Conservation (phyloP, 495 filamentous ascomycete genomes). For the Recurvomyces mirabilis region DNA sequence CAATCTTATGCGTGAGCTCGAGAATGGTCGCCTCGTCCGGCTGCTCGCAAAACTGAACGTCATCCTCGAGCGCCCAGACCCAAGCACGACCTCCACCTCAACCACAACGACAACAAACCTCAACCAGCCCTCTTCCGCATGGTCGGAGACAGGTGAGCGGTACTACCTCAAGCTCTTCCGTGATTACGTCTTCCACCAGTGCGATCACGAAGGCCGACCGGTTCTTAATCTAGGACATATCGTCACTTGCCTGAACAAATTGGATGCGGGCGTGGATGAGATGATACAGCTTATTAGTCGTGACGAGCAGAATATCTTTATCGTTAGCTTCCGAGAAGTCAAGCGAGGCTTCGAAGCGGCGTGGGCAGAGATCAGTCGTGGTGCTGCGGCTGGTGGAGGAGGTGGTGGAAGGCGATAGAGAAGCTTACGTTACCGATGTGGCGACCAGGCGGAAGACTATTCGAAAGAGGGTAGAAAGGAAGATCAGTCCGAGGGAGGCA, state of each 20-base stretch:
- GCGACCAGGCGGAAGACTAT: no score
- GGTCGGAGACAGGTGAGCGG: constrained; percentile 84
- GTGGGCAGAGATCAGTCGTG: constrained; percentile 68
- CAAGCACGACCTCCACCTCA: constrained; percentile 2
- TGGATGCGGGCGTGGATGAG: constrained; percentile 85
- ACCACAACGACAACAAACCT: constrained; percentile 2
- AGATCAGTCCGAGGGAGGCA: no score
- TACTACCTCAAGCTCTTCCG: constrained; percentile 88
- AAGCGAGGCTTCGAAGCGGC: constrained; percentile 65
- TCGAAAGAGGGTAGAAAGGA: no score
- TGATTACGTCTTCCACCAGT: constrained; percentile 94
- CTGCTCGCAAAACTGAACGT: constrained; percentile 72
- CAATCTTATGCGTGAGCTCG: constrained; percentile 67
- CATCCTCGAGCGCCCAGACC: constrained; percentile 80
- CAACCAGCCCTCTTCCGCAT: constrained; percentile 30
- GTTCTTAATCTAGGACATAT: constrained; percentile 78
- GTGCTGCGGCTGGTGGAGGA: constrained; percentile 15
- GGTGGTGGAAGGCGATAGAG: no score
- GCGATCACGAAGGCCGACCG: constrained; percentile 69
- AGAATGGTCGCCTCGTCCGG: constrained; percentile 79
- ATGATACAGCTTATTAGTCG: constrained; percentile 73
- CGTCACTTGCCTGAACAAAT: constrained; percentile 69
- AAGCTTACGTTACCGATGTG: no score
- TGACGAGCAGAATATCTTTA: constrained; percentile 75
- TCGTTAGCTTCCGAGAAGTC: constrained; percentile 79